Percentiles rank a stretch among this genome's conserved stretches.
Evolutionary conservation across 495 filamentous ascomycete species (phyloP).

Genomic region (Trichoderma asperelloides): DNA sequence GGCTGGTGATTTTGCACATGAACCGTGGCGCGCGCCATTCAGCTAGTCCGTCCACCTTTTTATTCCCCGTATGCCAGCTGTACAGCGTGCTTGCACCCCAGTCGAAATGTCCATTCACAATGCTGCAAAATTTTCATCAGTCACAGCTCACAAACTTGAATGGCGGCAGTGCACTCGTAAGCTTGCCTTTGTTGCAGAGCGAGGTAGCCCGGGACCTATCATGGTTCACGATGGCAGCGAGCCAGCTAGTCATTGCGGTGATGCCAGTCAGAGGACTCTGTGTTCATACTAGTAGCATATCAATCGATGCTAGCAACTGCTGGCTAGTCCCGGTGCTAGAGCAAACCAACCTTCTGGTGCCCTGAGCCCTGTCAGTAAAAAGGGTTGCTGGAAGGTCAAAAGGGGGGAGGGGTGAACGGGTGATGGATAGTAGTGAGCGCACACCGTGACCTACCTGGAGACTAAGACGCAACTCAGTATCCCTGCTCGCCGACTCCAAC

Average conservation of each 20-base stretch:
- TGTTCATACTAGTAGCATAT: not conserved
- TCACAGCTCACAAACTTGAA: not conserved
- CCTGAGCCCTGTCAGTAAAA: not conserved
- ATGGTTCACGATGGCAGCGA: not conserved
- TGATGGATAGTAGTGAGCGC: not conserved
- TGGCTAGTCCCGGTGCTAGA: not conserved
- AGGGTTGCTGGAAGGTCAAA: slow-evolving; percentile 2
- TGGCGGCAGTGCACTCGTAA: not conserved
- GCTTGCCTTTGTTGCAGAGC: not conserved
- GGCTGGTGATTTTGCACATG: slow-evolving; percentile 6
- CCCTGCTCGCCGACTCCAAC: slow-evolving; percentile 4
- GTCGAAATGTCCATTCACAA: not conserved
- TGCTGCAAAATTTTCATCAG: not conserved
- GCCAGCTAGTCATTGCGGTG: not conserved
- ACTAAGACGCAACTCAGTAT: not conserved
- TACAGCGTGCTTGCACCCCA: not conserved
- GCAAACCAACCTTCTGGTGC: not conserved
- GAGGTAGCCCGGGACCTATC: not conserved
- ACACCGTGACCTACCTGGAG: slow-evolving; percentile 2
- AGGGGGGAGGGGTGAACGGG: not conserved
- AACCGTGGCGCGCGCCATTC: slow-evolving; percentile 7
- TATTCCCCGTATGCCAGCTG: slow-evolving; percentile 7
- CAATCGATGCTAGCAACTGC: not conserved
- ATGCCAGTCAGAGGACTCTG: not conserved
- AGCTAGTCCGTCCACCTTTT: slow-evolving; percentile 1